These are phyloP conservation scores for Vitis vinifera DNA, from an alignment of 164 flowering plant genomes.

Conservation along the genomic window ASM3070453v1 NC_081818.1:15160001-15160500, in stretches of 20 bases:
- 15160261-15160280: neutral
- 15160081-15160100: neutral
- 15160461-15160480: too few relatives aligned
- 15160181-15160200: constrained; percentile 90
- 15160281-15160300: neutral
- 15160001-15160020: too few relatives aligned
- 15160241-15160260: constrained; percentile 98
- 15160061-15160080: neutral
- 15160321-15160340: neutral
- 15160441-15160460: too few relatives aligned
- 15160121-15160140: too few relatives aligned
- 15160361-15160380: too few relatives aligned
- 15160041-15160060: too few relatives aligned
- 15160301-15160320: neutral
- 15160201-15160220: constrained; percentile 77
- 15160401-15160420: too few relatives aligned
- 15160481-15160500: too few relatives aligned
- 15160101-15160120: neutral
- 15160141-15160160: too few relatives aligned
- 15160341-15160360: neutral
- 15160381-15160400: too few relatives aligned
- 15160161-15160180: constrained; percentile 25
- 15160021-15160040: too few relatives aligned
- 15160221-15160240: constrained; percentile 81
- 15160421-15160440: too few relatives aligned